Base-by-base conservation (phyloP, 345 rosid species). In the Populus euphratica region DNA sequence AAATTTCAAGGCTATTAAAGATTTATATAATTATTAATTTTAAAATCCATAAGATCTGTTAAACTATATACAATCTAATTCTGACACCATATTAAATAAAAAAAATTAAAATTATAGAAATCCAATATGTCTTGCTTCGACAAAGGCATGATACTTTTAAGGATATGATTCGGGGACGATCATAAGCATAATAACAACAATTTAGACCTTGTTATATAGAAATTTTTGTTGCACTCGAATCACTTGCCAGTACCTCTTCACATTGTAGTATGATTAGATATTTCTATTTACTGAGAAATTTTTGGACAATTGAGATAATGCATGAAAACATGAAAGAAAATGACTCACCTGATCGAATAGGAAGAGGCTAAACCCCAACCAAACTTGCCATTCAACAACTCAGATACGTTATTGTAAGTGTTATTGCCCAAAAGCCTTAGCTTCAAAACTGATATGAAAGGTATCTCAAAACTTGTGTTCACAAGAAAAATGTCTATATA, bases 401-500 rank as follows among this genome's bases (percentile, higher is more conserved):
- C 85, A 18, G 78, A 66, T 78, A 62, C 18, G n/a, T 81, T 69
- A 66, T 27, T 27, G 29, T 1, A 27, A 27, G 1, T 27, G 29
- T 27, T 27, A 27, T 27, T 27, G 29, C 73, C 80, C 71, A 81
- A n/a, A 38, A 70, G 84, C 82, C 93, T 75, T 8, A 89, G 61
- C 62, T 92, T 92, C 71, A 90, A 67, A 13, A 85, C 78, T 1
- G 92, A 87, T 23, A 90, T 83, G 73, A 92, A 89, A 72, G 94
- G 92, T 17, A 84, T 72, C 29, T 90, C 89, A 0, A n/a, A 49
- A 8, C 86, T 88, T 0, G 80, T 88, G 43, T 92, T 89, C 8
- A 87, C 88, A 0, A 87, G 74, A 76, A 92, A 92, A 43, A 91
- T 39, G 8, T 84, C 69, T 2, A 87, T 54, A 21, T 5, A 25